These are phyloP conservation scores for Alternaria viburni DNA, from an alignment of 2,329 filamentous ascomycete species.

Conservation along the genomic window DNA sequence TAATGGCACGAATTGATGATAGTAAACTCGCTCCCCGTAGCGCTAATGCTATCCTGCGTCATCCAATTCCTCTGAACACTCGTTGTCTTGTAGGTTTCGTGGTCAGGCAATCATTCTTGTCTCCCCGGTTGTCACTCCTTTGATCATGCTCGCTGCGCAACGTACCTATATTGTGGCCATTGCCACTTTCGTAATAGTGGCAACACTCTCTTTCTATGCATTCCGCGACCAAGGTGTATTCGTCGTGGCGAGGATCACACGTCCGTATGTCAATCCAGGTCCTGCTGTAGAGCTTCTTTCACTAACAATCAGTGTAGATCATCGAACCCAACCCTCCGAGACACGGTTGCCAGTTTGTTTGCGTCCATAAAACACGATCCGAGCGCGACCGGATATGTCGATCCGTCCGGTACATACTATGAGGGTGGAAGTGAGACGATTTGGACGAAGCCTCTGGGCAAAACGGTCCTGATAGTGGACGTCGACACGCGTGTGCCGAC, in stretches of 20 bases:
- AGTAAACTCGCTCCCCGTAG: neutral
- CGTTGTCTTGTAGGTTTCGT: neutral
- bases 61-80: neutral
- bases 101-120: neutral
- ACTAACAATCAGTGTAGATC: slow-evolving; percentile 4
- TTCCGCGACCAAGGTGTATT: slow-evolving; percentile 8
- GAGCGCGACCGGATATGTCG: slow-evolving; percentile 9
- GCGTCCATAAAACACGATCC: slow-evolving; percentile 22
- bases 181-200: slow-evolving; percentile 17
- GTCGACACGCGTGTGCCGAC: slow-evolving; percentile 38
- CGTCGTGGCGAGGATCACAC: slow-evolving; percentile 6
- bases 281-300: neutral
- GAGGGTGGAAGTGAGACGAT: slow-evolving; percentile 5
- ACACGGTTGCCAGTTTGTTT: slow-evolving; percentile 23
- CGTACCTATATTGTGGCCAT: slow-evolving; percentile 16
- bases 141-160: slow-evolving; percentile 22
- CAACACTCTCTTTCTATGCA: slow-evolving; percentile 16
- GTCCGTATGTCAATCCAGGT: slow-evolving; percentile 2
- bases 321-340: slow-evolving; percentile 13
- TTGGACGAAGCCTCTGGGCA: slow-evolving; percentile 34
- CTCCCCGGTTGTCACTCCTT: neutral
- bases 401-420: slow-evolving; percentile 19
- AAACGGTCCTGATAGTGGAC: slow-evolving; percentile 37
- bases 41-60: neutral
- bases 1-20: neutral